Conservation (phyloP, 2,329 filamentous ascomycete species). For the Penicillium sclerotiorum region DNA sequence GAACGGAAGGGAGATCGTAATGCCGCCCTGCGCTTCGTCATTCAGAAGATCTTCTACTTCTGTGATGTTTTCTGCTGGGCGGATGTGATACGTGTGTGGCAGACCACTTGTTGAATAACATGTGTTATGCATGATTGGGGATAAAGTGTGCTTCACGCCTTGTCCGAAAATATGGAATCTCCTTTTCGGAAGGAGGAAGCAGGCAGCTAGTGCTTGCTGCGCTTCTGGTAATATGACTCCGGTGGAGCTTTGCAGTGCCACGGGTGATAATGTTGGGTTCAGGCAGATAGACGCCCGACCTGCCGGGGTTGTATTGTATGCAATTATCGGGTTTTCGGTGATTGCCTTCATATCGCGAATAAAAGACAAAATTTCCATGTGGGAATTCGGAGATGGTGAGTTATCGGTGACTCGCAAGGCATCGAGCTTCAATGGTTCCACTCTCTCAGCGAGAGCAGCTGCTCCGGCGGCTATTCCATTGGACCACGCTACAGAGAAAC, state of each 20-base stretch:
- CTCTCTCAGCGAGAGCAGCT: slow-evolving; percentile 1
- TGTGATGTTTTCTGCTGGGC: slow-evolving; percentile 9
- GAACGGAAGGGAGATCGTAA: slow-evolving; percentile 28
- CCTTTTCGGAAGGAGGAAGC: slow-evolving; percentile 16
- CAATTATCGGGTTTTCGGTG: slow-evolving; percentile 17
- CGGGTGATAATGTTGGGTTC: slow-evolving; percentile 26
- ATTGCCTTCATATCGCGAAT: not conserved
- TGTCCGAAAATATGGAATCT: slow-evolving; percentile 28
- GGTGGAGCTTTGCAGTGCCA: slow-evolving; percentile 4
- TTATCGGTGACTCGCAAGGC: slow-evolving; percentile 19
- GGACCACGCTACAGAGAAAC: slow-evolving; percentile 2
- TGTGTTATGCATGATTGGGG: slow-evolving; percentile 31
- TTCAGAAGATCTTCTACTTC: slow-evolving; percentile 15
- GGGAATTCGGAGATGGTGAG: slow-evolving; percentile 7
- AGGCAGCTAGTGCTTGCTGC: slow-evolving; percentile 13
- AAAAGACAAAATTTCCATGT: slow-evolving; percentile 14
- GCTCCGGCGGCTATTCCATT: not conserved
- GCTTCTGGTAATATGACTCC: slow-evolving; percentile 13
- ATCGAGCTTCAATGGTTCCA: slow-evolving; percentile 3
- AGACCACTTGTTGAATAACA: slow-evolving; percentile 27
- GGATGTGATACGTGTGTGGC: slow-evolving; percentile 22
- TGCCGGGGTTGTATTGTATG: slow-evolving; percentile 22
- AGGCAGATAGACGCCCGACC: slow-evolving; percentile 26
- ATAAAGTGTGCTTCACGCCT: slow-evolving; percentile 25
- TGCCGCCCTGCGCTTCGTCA: slow-evolving; percentile 17